Evolutionary conservation across 371 early-diverging fungal species (phyloP), one percentile per base, ranked within the genome.

Genomic region (Mortierella sp.): DNA sequence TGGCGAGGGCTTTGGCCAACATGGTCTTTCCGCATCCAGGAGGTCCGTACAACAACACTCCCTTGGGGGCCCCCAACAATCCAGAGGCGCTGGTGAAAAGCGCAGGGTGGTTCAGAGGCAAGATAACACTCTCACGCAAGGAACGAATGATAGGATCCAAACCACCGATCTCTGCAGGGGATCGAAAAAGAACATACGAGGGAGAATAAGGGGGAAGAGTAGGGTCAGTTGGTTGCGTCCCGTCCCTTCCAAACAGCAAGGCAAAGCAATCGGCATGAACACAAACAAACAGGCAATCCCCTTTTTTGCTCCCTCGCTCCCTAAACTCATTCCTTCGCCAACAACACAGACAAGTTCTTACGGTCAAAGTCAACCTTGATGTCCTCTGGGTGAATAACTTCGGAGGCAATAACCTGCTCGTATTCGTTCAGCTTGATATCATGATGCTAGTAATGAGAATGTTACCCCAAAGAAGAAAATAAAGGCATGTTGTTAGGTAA

Each of bases 21-120:
- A 98, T 98, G 19, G 99, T 99, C 87, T 99, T 99, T 72, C 99
- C 99, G 83, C 98, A 97, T 16, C 98, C 97, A 8, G 98, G 99
- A 48, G 98, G 98, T 10, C 98, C 98, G 88, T 98, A 97, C 21
- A 99, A 89, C 67, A 98, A 83, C 19, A 98, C 97, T 67, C 99
- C 99, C 82, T 96, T 96, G 34, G 99, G 98, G 1, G 98, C 96
- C 3, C 97, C 96, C 70, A 98, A 84, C 57, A 98, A 88, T n/a
- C 95, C 96, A 19, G 96, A 94, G 8, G 93, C 90, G n/a, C 95
- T 94, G 5, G 93, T 92, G 86, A 98, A 99, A 48, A 98, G 86
- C 77, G 96, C 92, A 6, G 98, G 98, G 86, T 96, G 96, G 72
- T 93, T 92, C 31, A 99, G 90, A 53, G 99, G 99, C 84, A 96